phyloP scores from a whole-genome alignment of 768 basidiomycete genomes.

The Lactarius vividus region DNA sequence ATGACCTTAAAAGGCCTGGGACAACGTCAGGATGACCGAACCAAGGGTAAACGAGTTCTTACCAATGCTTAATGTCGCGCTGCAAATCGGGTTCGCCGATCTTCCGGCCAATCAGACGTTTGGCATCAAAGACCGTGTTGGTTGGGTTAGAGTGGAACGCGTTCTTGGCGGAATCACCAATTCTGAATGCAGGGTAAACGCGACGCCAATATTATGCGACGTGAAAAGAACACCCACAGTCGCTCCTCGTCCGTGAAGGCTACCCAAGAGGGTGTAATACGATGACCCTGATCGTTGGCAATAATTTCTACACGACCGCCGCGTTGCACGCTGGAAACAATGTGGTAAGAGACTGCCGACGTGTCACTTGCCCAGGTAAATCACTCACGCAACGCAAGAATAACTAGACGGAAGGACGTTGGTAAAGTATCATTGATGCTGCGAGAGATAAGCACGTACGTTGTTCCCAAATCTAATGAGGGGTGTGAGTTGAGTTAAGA shows the following conservation, averaged over 20 bases:
- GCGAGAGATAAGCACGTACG: slow-evolving; percentile 44
- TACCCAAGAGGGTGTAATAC: slow-evolving; percentile 64
- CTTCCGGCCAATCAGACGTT: slow-evolving; percentile 89
- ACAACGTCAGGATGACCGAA: not conserved
- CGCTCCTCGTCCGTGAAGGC: slow-evolving; percentile 58
- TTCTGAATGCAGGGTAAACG: slow-evolving; percentile 36
- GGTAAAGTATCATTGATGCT: slow-evolving; percentile 23
- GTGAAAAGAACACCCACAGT: slow-evolving; percentile 36
- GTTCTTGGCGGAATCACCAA: slow-evolving; percentile 97
- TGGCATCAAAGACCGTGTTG: slow-evolving; percentile 97
- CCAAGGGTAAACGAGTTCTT: not conserved
- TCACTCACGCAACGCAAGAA: slow-evolving; percentile 87
- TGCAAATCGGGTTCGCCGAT: slow-evolving; percentile 76
- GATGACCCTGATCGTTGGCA: slow-evolving; percentile 55
- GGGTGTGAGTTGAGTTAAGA: slow-evolving; percentile 22
- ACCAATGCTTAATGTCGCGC: slow-evolving; percentile 86
- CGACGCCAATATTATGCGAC: not conserved
- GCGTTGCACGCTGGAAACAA: slow-evolving; percentile 34
- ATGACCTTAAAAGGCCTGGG: slow-evolving; percentile 68
- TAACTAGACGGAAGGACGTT: slow-evolving; percentile 51
- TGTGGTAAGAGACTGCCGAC: slow-evolving; percentile 12
- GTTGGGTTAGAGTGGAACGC: slow-evolving; percentile 86
- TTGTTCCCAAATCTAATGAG: slow-evolving; percentile 81
- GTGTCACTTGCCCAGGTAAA: slow-evolving; percentile 37
- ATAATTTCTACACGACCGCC: slow-evolving; percentile 59